These are phyloP conservation scores for Posidonia australis DNA, from an alignment of 106 monocot species.

Conservation along the genomic window DNA sequence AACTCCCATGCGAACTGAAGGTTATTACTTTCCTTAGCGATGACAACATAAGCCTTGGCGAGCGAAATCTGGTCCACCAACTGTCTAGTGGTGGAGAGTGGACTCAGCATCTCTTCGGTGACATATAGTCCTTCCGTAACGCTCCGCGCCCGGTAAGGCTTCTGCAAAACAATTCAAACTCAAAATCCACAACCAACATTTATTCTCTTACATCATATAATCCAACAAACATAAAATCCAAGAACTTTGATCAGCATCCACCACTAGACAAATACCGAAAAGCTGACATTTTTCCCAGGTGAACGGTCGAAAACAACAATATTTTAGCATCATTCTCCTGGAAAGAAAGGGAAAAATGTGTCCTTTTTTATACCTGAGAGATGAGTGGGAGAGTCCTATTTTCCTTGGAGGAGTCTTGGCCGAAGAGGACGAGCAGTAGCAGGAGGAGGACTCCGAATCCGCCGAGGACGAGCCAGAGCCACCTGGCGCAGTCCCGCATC, in stretches of 20 bases:
- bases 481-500: background rate
- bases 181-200: too few species aligned
- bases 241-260: too few species aligned
- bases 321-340: too few species aligned
- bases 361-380: constrained; percentile 1
- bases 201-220: too few species aligned
- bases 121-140: constrained; percentile 34
- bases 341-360: background rate
- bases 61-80: constrained; percentile 66
- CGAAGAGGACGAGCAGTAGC: background rate
- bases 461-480: constrained; percentile 2
- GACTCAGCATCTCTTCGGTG: constrained; percentile 56
- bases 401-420: too few species aligned
- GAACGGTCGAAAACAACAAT: too few species aligned
- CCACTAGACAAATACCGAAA: too few species aligned
- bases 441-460: constrained; percentile 3
- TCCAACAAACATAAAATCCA: too few species aligned
- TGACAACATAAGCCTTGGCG: constrained; percentile 44
- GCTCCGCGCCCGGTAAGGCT: constrained; percentile 10
- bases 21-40: constrained; percentile 66
- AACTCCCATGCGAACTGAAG: constrained; percentile 54
- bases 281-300: too few species aligned
- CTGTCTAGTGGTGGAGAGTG: constrained; percentile 53
- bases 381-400: too few species aligned
- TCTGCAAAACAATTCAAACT: constrained; percentile 19